phyloP scores from a whole-genome alignment of 371 early-diverging fungal genomes.

The Conidiobolus incongruus region DNA sequence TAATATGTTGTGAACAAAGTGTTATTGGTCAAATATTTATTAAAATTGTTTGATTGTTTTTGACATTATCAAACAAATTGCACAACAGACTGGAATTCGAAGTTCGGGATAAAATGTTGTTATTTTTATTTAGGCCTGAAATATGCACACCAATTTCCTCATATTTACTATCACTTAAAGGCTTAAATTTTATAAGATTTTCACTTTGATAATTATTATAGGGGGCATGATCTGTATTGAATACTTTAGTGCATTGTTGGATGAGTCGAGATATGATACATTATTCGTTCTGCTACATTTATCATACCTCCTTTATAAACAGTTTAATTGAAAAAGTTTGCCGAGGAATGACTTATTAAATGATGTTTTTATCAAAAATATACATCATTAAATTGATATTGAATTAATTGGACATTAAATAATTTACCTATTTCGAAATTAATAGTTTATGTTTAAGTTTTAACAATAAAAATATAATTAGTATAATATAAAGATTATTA shows the following conservation, averaged over 20 bases:
- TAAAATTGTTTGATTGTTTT: no score
- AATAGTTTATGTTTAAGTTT: no score
- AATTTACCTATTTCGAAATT: no score
- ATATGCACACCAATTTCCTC: background rate
- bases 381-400: no score
- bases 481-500: no score
- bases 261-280: constrained; percentile 43
- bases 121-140: background rate
- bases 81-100: no score
- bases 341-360: constrained; percentile 54
- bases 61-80: no score
- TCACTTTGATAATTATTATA: constrained; percentile 31
- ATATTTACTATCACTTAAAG: constrained; percentile 20
- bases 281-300: constrained; percentile 47
- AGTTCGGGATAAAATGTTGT: no score
- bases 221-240: constrained; percentile 41
- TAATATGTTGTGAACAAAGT: no score
- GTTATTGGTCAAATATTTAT: no score
- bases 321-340: constrained; percentile 36
- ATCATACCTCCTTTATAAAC: constrained; percentile 48
- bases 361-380: constrained; percentile 63
- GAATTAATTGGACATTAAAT: no score
- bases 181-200: constrained; percentile 30
- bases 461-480: no score
- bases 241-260: constrained; percentile 56